Base-by-base conservation (phyloP, 2,329 filamentous ascomycete genomes). In the Cordyceps militaris region DNA sequence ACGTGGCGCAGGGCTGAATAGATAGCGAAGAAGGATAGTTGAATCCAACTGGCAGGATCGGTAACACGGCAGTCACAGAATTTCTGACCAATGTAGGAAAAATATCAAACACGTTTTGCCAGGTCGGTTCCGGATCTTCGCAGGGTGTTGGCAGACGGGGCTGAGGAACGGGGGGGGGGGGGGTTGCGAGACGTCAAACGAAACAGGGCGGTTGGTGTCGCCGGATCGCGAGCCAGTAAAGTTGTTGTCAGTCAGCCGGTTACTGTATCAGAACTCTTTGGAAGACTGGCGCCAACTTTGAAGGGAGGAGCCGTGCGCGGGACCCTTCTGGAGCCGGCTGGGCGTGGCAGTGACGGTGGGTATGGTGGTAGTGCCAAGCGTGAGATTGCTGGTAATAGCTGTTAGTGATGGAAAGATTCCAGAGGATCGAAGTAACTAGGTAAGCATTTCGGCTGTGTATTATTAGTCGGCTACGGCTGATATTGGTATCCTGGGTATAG, bases 101-200 rank as follows among this genome's bases (percentile, higher is more conserved):
- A 32, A 43, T 11, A 42, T 49, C 54, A 56, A 56, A 56, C 53
- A 48, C 43, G 44, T 48, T 32, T 48, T 32, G 54, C 19, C n/a
- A 32, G 19, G 34, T 43, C 13, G 34, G 54, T n/a, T 21, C 14
- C 52, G 16, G 44, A 49, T 49, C 36, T 42, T 43, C 26, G 36
- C 26, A 30, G 32, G 52, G n/a, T 9, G 23, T 16, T 49, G 36
- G 24, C 23, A 34, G 43, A 56, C 7, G 43, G 34, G 23, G 43
- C 10, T 30, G 9, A 16, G 55, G 23, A 24, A 19, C 11, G 10
- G 40, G 16, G 16, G 40, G 16, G 10, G 40, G 16, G 16, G 40
- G 16, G 40, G 11, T 38, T 43, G 13, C 34, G 54, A 56, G 54
- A 56, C 54, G 46, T 34, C 34, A 32, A 56, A 49, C 54, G 54